phyloP scores from a whole-genome alignment of 2,329 filamentous ascomycete genomes.

The Cercospora sp. region DNA sequence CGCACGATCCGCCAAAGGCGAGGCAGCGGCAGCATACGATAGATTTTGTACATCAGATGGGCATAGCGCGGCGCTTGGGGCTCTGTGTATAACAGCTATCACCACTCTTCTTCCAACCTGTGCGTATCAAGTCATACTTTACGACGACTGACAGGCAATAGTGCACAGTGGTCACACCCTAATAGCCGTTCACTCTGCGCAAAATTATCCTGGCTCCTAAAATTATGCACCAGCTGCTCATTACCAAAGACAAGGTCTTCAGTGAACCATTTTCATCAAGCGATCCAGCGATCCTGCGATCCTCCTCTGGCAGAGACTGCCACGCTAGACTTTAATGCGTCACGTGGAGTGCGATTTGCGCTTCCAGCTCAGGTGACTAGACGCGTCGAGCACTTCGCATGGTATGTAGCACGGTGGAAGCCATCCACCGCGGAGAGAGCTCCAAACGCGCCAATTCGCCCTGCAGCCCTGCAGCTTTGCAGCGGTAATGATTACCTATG shows the following conservation, averaged over 20 bases:
- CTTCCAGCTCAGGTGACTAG: not conserved
- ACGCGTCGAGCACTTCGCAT: not conserved
- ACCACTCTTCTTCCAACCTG: slow-evolving; percentile 11
- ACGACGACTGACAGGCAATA: not conserved
- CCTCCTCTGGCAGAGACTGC: not conserved
- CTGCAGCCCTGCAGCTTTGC: not conserved
- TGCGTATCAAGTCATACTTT: not conserved
- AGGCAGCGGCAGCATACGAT: slow-evolving; percentile 9
- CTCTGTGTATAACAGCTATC: slow-evolving; percentile 14
- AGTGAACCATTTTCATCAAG: not conserved
- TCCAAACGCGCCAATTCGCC: not conserved
- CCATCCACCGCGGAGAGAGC: not conserved
- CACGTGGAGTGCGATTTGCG: not conserved
- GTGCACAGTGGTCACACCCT: not conserved
- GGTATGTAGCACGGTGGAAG: not conserved
- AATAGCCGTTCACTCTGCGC: not conserved
- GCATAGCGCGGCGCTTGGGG: slow-evolving; percentile 16
- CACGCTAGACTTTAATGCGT: not conserved
- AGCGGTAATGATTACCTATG: not conserved
- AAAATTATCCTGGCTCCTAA: not conserved
- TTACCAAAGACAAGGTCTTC: not conserved
- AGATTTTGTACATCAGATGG: slow-evolving; percentile 15
- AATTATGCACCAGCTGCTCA: not conserved
- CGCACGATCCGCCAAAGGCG: not conserved
- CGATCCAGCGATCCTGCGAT: not conserved